Evolutionary conservation across 2,329 filamentous ascomycete genomes (phyloP).

Genomic region (Dactylellina haptotyla): DNA sequence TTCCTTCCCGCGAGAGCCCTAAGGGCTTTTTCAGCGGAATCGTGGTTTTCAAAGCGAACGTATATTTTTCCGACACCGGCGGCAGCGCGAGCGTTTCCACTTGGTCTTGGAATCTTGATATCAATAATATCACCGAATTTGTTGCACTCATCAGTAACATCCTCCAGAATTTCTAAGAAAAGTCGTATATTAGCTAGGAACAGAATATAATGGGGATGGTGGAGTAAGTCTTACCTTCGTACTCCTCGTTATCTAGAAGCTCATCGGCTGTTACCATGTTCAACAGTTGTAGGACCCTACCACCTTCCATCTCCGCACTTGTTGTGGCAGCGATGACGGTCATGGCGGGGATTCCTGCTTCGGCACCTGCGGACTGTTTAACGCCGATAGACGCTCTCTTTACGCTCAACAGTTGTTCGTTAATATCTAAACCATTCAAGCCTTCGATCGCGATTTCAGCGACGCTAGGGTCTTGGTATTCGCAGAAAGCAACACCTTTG

Average conservation of each 20-base stretch:
- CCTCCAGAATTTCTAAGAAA: slow-evolving; percentile 86
- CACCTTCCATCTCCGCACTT: slow-evolving; percentile 78
- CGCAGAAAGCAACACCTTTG: slow-evolving; percentile 93
- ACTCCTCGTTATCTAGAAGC: slow-evolving; percentile 91
- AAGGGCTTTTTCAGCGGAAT: slow-evolving; percentile 83
- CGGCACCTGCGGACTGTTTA: slow-evolving; percentile 88
- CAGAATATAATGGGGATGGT: neutral
- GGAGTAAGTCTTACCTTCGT: slow-evolving; percentile 74
- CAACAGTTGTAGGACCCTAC: slow-evolving; percentile 86
- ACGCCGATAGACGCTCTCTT: slow-evolving; percentile 89
- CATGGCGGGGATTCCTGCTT: slow-evolving; percentile 97
- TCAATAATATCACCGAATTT: slow-evolving; percentile 88
- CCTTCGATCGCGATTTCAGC: slow-evolving; percentile 90
- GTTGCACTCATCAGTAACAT: slow-evolving; percentile 88
- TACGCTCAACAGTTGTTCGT: slow-evolving; percentile 85
- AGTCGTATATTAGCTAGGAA: slow-evolving; percentile 14
- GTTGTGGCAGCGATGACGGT: slow-evolving; percentile 94
- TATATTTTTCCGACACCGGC: slow-evolving; percentile 97
- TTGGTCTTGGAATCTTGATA: slow-evolving; percentile 92
- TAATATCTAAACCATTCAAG: slow-evolving; percentile 91
- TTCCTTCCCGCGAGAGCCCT: slow-evolving; percentile 92
- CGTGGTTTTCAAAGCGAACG: slow-evolving; percentile 85
- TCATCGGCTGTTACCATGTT: slow-evolving; percentile 99
- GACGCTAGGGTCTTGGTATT: slow-evolving; percentile 79
- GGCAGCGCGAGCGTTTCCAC: slow-evolving; percentile 81